phyloP scores from a whole-genome alignment of 225 moss, liverwort and hornwort genomes.

The Takakia lepidozioides region DNA sequence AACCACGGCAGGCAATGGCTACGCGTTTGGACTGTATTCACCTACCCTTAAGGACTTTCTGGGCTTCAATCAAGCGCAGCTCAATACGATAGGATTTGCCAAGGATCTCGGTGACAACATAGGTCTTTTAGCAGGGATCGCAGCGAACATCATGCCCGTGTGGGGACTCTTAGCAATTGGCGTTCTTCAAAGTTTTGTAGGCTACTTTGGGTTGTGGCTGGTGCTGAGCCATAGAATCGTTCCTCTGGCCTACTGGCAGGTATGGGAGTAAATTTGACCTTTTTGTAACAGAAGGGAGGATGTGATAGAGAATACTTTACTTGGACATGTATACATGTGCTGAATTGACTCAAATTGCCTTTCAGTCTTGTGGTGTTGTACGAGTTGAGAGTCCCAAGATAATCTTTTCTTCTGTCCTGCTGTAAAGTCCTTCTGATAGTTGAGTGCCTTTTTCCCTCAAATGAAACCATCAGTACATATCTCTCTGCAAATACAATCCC shows the following conservation, averaged over 20 bases:
- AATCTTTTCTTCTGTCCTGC: too few species aligned
- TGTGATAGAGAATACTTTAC: too few species aligned
- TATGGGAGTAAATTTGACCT: too few species aligned
- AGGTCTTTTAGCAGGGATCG: slow-evolving; percentile 22
- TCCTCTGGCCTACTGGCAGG: slow-evolving; percentile 31
- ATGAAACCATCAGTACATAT: too few species aligned
- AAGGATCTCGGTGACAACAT: slow-evolving; percentile 38
- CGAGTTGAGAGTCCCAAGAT: too few species aligned
- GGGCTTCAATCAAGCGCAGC: slow-evolving; percentile 23
- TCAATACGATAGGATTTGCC: slow-evolving; percentile 33
- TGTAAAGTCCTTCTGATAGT: too few species aligned
- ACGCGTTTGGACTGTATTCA: slow-evolving; percentile 22
- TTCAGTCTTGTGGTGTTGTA: too few species aligned
- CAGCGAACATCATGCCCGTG: slow-evolving; percentile 11
- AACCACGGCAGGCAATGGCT: slow-evolving; percentile 17
- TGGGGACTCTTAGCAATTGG: slow-evolving; percentile 21
- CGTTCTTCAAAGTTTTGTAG: slow-evolving; percentile 11
- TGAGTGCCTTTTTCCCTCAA: too few species aligned
- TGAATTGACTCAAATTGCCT: too few species aligned
- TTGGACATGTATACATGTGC: too few species aligned
- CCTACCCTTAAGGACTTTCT: slow-evolving; percentile 14
- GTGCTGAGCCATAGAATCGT: slow-evolving; percentile 19
- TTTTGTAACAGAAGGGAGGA: too few species aligned
- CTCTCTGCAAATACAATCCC: too few species aligned
- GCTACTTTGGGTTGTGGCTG: slow-evolving; percentile 24